Conservation (phyloP, 306 rosid species). For the Elaeagnus macrophylla region DNA sequence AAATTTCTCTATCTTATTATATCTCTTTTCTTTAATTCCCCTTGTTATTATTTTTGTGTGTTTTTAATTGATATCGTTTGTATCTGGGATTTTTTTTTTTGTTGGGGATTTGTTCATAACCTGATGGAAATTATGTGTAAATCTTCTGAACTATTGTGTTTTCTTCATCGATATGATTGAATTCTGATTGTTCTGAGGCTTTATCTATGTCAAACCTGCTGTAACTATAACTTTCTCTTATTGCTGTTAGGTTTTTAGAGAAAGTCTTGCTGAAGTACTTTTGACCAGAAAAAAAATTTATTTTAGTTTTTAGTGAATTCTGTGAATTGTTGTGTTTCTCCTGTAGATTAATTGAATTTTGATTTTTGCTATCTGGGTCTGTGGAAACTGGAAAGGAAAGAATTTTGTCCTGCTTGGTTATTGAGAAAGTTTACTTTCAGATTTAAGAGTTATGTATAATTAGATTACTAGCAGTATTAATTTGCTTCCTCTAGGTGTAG, state of each 20-base stretch:
- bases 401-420: not conserved
- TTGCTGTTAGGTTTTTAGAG: too few relatives aligned
- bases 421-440: too few relatives aligned
- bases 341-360: not conserved
- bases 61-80: not conserved
- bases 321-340: not conserved
- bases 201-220: not conserved
- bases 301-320: too few relatives aligned
- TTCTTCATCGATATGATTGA: not conserved
- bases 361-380: slow-evolving; percentile 6
- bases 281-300: too few relatives aligned
- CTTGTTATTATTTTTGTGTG: too few relatives aligned
- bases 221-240: too few relatives aligned
- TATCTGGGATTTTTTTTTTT: not conserved
- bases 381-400: not conserved
- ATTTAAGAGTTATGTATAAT: too few relatives aligned
- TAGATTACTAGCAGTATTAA: too few relatives aligned
- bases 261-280: too few relatives aligned
- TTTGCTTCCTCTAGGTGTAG: too few relatives aligned
- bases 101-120: not conserved
- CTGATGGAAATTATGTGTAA: not conserved
- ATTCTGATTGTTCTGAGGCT: not conserved
- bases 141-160: not conserved
- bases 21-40: not conserved
- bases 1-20: not conserved